These are phyloP conservation scores for Aspergillus carbonarius DNA, from an alignment of 2,329 filamentous ascomycete genomes.

Conservation along the genomic window DNA sequence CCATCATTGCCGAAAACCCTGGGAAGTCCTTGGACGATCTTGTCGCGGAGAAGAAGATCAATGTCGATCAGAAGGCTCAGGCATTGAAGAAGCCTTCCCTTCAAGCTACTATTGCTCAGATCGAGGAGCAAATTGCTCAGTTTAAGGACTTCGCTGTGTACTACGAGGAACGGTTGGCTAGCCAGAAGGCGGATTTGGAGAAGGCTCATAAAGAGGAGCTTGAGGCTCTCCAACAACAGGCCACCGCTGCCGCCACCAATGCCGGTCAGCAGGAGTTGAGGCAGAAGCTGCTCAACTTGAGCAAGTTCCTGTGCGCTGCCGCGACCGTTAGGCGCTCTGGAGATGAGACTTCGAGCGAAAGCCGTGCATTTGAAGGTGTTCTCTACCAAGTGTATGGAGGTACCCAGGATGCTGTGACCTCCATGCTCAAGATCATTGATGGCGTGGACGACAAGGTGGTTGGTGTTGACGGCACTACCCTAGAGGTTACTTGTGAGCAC, in stretches of 20 bases:
- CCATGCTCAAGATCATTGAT: slow-evolving; percentile 61
- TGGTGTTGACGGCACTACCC: slow-evolving; percentile 54
- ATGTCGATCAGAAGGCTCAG: slow-evolving; percentile 64
- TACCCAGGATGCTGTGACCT: slow-evolving; percentile 57
- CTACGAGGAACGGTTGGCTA: slow-evolving; percentile 55
- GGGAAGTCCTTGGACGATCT: slow-evolving; percentile 62
- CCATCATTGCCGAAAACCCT: slow-evolving; percentile 61
- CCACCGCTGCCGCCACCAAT: slow-evolving; percentile 50
- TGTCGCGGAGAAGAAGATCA: slow-evolving; percentile 62
- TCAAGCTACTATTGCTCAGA: slow-evolving; percentile 55
- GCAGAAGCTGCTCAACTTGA: slow-evolving; percentile 58
- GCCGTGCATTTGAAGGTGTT: slow-evolving; percentile 63
- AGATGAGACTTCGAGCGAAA: slow-evolving; percentile 58
- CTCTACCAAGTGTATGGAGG: slow-evolving; percentile 64
- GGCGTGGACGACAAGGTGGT: slow-evolving; percentile 59
- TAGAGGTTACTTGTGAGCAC: slow-evolving; percentile 58
- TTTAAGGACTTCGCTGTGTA: slow-evolving; percentile 62
- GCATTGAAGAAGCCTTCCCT: slow-evolving; percentile 62
- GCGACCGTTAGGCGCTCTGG: slow-evolving; percentile 60
- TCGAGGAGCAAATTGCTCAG: slow-evolving; percentile 61
- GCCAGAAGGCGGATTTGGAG: slow-evolving; percentile 57
- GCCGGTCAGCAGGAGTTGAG: slow-evolving; percentile 50
- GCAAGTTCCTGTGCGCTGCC: slow-evolving; percentile 62
- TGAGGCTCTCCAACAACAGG: slow-evolving; percentile 52
- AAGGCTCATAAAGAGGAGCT: slow-evolving; percentile 57